Evolutionary conservation across 805 yeast genomes (phyloP), one percentile per base, ranked within the genome.

Genomic region (Zygosaccharomyces siamensis): DNA sequence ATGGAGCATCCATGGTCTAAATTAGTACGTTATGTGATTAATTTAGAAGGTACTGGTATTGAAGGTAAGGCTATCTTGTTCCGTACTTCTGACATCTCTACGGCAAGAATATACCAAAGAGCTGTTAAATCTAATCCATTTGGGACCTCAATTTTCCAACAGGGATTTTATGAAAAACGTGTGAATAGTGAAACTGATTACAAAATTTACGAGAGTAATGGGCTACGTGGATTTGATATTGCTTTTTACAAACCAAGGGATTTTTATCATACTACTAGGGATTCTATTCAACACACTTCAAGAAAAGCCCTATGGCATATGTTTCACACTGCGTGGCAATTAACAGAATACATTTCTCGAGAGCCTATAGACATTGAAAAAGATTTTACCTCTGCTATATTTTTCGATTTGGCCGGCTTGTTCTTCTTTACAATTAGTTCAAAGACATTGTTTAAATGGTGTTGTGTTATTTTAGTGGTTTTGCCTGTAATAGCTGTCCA

Each of bases 1-100:
- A 67, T 86, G 46, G 63, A 75, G 28, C 95, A 89, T 63, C 82
- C 84, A 14, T 86, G 95, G 92, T 73, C 79, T 20, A 66, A 74
- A 35, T 64, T 77, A 12, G 81, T 85, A 1, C 71, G 71, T 36
- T 84, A 77, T 59, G 84, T 90, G 49, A 72, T 89, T 55, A 90
- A 90, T 63, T 70, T 89, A 53, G 97, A 89, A 71, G 97, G 97
- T 14, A 87, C 96, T 0, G 97, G 97, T 2, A 85, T 93, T 1
- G 96, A 96, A 23, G 90, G 93, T 3, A 80, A 84, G 55, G 86
- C 96, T 1, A 74, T 87, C 18, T 69, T 89, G 43, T 89, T 90
- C 64, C 77, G 97, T 65, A 82, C 89, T n/a, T 80, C 95, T 0
- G 95, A 89, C 61, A 75, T 75, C 52, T 86, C 86, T 1, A 79